These are phyloP conservation scores for Scheffersomyces amazonensis DNA, from an alignment of 805 yeast species.

Conservation along the genomic window DNA sequence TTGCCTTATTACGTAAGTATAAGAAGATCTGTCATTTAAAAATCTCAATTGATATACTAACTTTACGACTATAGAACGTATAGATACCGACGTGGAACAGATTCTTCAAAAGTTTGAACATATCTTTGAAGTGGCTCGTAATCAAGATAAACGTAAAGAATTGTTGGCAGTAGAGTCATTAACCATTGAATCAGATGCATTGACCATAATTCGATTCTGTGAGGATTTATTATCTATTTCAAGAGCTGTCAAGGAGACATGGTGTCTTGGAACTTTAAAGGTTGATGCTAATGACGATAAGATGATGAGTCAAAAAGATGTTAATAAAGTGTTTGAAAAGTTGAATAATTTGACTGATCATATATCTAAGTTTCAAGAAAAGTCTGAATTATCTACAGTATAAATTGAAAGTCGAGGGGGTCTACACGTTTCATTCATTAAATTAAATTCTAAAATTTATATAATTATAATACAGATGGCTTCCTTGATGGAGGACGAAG, in stretches of 20 bases:
- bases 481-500: background rate
- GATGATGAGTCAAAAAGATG: constrained; percentile 17
- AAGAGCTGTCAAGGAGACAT: constrained; percentile 48
- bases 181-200: constrained; percentile 53
- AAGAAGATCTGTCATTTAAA: background rate
- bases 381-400: background rate
- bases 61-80: constrained; percentile 25
- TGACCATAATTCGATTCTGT: constrained; percentile 48
- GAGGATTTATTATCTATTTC: constrained; percentile 52
- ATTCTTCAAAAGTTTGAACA: constrained; percentile 52
- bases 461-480: too few species aligned
- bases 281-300: constrained; percentile 15
- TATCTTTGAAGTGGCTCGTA: constrained; percentile 46
- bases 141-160: constrained; percentile 39
- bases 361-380: constrained; percentile 20
- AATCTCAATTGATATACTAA: background rate
- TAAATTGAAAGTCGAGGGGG: too few species aligned
- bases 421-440: constrained; percentile 5
- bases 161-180: constrained; percentile 50
- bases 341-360: constrained; percentile 33
- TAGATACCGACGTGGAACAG: constrained; percentile 51
- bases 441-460: background rate
- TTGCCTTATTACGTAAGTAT: constrained; percentile 23
- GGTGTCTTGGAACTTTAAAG: constrained; percentile 56
- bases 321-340: constrained; percentile 24